Evolutionary conservation across 176 grass and related monocot species (phyloP), one percentile per base, ranked within the genome.

Genomic region (Secale cereale): DNA sequence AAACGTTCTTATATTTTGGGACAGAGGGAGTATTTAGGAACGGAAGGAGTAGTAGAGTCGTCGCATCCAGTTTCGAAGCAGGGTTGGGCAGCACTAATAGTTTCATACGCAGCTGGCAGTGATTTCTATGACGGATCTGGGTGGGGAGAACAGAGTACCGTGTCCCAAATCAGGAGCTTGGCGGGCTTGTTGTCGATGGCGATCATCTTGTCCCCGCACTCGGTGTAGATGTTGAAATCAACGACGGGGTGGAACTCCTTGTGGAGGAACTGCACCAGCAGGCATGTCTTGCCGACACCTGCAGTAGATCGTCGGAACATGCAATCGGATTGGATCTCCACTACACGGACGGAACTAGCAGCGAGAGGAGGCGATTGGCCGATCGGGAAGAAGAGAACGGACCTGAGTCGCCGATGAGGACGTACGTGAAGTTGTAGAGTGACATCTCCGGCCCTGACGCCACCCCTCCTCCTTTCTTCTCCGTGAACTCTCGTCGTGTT

Each of bases 341-440:
- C 46, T 50, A 62, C 0, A 28, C 7, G 48, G 28, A 12, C 22
- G 10, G 10, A 3, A 60, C 31, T 46, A 65, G 10, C 19, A 4
- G 19, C 8, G 2, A 28, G 63, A 10, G 14, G 37, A 39, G 25
- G 1, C 1, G 31, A 64, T 29, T 7, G 15, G 37, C 6, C 39
- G 74, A 78, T 77, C 83, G 6, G 50, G 10, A n/a, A n/a, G n/a
- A n/a, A n/a, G n/a, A n/a, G n/a, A 20, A 23, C 72, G 10, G 43
- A 28, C 96, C 96, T 85, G 96, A 95, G 68, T 98, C 93, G 52
- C 96, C 91, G 93, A 98, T 98, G 89, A 98, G 90, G 91, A 98
- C 94, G 81, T 98, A 98, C 71, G 95, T 98, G 93, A 98, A 98
- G 82, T 94, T 88, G 79, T 98, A 98, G 65, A 89, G 95, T 74